Evolutionary conservation across 225 moss, liverwort and hornwort species (phyloP).

Genomic region (Polytrichum commune): DNA sequence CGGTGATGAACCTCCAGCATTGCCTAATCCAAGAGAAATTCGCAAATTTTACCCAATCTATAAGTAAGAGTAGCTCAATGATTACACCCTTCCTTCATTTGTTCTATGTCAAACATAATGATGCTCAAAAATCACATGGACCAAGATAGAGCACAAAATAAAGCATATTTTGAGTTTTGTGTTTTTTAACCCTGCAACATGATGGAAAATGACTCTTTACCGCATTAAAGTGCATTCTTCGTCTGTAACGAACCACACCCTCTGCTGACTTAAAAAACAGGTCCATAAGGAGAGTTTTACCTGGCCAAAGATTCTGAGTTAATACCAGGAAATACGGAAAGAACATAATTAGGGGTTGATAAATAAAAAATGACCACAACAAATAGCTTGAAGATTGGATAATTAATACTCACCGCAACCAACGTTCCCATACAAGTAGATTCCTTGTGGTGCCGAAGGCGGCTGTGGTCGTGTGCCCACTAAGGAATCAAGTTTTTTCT

Average conservation of each 20-base stretch:
- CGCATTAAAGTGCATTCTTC: conserved; percentile 94
- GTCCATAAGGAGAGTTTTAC: conserved; percentile 93
- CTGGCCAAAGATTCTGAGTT: conserved; percentile 33
- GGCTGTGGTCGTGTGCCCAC: conserved; percentile 70
- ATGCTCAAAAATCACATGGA: neutral
- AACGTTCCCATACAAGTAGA: conserved; percentile 90
- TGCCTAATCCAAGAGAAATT: conserved; percentile 43
- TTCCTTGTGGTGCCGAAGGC: conserved; percentile 75
- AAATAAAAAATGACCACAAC: too few relatives aligned
- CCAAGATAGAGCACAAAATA: neutral
- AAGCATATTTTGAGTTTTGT: too few relatives aligned
- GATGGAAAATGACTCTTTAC: conserved; percentile 21
- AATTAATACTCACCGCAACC: conserved; percentile 67
- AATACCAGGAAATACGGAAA: neutral
- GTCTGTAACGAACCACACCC: conserved; percentile 59
- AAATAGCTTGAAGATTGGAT: neutral
- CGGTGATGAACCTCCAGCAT: conserved; percentile 97
- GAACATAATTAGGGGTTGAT: too few relatives aligned
- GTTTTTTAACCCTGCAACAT: too few relatives aligned
- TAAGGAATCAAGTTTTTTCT: conserved; percentile 72
- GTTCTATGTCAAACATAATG: too few relatives aligned
- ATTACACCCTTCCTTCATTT: too few relatives aligned
- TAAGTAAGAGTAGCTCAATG: too few relatives aligned
- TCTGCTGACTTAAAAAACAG: conserved; percentile 76
- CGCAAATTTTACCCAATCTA: neutral